Conservation (phyloP, 192 early-diverging fungal species). For the Dimargaris verticillata region DNA sequence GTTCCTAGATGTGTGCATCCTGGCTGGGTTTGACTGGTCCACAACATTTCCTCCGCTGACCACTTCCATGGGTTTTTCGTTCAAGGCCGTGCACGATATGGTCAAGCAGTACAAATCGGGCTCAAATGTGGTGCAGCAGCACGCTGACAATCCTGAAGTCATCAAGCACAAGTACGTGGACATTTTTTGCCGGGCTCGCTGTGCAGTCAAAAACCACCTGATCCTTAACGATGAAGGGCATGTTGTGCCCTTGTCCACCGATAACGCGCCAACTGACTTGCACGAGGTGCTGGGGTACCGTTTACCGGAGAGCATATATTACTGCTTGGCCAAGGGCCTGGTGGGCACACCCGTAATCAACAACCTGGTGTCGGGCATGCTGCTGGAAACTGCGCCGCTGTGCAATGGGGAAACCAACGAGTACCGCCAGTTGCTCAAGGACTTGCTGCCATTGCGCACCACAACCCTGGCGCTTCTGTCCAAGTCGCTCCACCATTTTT, state of each 20-base stretch:
- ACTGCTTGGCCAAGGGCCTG: conserved; percentile 45
- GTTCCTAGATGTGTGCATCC: conserved; percentile 60
- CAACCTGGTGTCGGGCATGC: conserved; percentile 41
- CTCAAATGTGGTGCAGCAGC: conserved; percentile 48
- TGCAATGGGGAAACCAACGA: conserved; percentile 69
- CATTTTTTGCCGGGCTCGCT: conserved; percentile 49
- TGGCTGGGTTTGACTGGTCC: conserved; percentile 63
- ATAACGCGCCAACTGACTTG: conserved; percentile 52
- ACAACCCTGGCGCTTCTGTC: conserved; percentile 38
- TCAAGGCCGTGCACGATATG: conserved; percentile 49
- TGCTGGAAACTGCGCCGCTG: conserved; percentile 51
- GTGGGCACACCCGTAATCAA: conserved; percentile 47
- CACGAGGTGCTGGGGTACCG: conserved; percentile 70
- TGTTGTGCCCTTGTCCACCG: conserved; percentile 44
- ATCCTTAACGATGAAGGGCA: conserved; percentile 52
- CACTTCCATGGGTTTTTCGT: conserved; percentile 37
- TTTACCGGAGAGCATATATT: conserved; percentile 51
- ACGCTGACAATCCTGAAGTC: conserved; percentile 36
- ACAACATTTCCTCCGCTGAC: conserved; percentile 52
- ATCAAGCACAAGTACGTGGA: conserved; percentile 50
- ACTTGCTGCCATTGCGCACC: conserved; percentile 38
- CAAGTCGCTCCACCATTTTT: conserved; percentile 42
- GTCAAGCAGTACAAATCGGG: conserved; percentile 51
- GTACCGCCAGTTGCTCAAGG: conserved; percentile 45
- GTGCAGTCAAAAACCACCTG: conserved; percentile 51